Evolutionary conservation across 2,329 filamentous ascomycete genomes (phyloP), one percentile per base, ranked within the genome.

Genomic region (Paecilomyces niveus): DNA sequence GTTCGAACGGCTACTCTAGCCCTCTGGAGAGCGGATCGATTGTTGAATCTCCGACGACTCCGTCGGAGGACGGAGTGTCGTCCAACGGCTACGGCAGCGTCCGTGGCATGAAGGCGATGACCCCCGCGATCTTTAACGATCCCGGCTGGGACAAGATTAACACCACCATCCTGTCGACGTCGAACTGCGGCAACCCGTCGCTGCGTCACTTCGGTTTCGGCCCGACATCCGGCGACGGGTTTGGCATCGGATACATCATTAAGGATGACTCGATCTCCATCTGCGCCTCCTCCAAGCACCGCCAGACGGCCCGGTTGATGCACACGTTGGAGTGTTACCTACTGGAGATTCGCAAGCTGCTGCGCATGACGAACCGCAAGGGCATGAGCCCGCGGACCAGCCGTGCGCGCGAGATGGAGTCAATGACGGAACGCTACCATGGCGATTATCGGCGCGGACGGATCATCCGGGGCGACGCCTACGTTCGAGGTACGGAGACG

Each of bases 171-270:
- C 80, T 99, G 45, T 96, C 90, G 6, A 97, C 94, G 0, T 97
- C 92, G n/a, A 99, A 99, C 80, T 99, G 94, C 74, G 94, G 94
- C 59, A 99, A 97, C 74, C 94, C 94, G 0, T 91, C 89, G 0
- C 85, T 99, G 18, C 87, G 94, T 1, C 93, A 97, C 67, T 99
- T 99, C 68, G 94, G 94, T 3, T 99, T 99, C 71, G 94, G 94
- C 0, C 94, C 94, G 1, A 96, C 93, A 0, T 93, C 90, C 0
- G 93, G 87, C 1, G 92, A 97, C 64, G 94, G 94, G 0, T 97
- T 97, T 70, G 94, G 94, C 31, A 97, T 99, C 58, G 94, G 94
- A 2, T 99, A 99, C 78, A 97, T 99, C 68, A 97, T 99, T 83
- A 99, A 99, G 76, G 91, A 95, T 65, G 90, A 94, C 56, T 84